phyloP scores from a whole-genome alignment of 805 yeast genomes.

The Candida oleophila region DNA sequence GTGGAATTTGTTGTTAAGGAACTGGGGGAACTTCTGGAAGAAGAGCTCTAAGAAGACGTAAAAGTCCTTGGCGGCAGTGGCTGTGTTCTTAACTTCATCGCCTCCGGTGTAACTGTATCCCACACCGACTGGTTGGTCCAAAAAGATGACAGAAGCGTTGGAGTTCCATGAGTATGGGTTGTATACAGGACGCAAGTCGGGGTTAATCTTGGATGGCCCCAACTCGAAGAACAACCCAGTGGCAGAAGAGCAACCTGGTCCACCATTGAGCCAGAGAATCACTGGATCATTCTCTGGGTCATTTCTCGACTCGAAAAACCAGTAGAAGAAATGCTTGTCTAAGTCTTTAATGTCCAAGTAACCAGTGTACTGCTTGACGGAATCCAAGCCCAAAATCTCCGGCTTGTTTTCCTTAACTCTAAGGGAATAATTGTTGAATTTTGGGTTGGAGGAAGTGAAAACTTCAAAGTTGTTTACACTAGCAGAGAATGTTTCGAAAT shows the following conservation, averaged over 20 bases:
- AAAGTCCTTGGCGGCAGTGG: conserved; percentile 85
- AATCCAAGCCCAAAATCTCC: conserved; percentile 30
- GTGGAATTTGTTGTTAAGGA: conserved; percentile 60
- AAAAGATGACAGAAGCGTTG: conserved; percentile 42
- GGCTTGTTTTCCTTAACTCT: conserved; percentile 34
- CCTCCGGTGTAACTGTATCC: conserved; percentile 34
- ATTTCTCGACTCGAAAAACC: conserved; percentile 45
- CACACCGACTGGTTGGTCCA: conserved; percentile 36
- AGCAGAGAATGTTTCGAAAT: conserved; percentile 60
- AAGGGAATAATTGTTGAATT: conserved; percentile 26
- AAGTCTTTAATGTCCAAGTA: conserved; percentile 31
- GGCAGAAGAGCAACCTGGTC: conserved; percentile 36
- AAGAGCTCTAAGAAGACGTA: conserved; percentile 80
- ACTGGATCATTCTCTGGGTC: conserved; percentile 39
- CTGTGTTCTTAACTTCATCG: conserved; percentile 59
- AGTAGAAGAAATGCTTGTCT: conserved; percentile 45
- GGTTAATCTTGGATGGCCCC: conserved; percentile 31
- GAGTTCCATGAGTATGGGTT: conserved; percentile 33
- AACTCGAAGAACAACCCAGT: conserved; percentile 37
- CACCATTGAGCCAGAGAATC: conserved; percentile 36
- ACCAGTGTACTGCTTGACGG: conserved; percentile 32
- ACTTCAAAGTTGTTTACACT: conserved; percentile 12
- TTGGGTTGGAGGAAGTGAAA: conserved; percentile 10
- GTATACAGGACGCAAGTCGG: conserved; percentile 24
- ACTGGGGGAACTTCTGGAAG: conserved; percentile 80